These are phyloP conservation scores for Suillus bovinus DNA, from an alignment of 768 basidiomycete species.

Conservation along the genomic window DNA sequence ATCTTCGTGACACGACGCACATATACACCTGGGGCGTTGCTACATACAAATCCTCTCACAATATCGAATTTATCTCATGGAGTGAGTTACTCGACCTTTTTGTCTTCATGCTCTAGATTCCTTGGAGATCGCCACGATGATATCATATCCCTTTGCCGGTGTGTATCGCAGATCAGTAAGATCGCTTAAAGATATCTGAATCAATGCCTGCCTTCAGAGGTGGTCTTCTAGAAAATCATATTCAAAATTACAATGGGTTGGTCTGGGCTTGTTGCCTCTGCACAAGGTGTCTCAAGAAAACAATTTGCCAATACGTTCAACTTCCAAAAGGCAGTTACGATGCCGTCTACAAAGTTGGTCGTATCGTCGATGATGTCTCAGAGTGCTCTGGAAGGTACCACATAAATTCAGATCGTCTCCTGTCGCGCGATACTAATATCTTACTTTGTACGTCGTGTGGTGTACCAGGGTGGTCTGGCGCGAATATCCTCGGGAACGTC, in stretches of 20 bases:
- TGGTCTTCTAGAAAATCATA: neutral
- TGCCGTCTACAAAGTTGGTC: too few relatives aligned
- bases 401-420: too few relatives aligned
- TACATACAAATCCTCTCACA: neutral
- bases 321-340: too few relatives aligned
- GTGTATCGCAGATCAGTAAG: neutral
- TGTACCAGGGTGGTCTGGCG: too few relatives aligned
- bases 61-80: neutral
- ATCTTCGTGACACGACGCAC: neutral
- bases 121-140: neutral
- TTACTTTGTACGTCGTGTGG: too few relatives aligned
- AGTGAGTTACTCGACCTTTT: neutral
- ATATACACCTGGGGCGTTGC: neutral
- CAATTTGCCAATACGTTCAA: neutral
- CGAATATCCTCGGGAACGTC: too few relatives aligned
- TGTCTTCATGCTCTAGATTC: neutral
- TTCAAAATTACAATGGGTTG: neutral
- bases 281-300: neutral
- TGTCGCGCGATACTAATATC: too few relatives aligned
- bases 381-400: too few relatives aligned
- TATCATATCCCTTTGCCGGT: neutral
- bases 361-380: too few relatives aligned
- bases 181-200: neutral
- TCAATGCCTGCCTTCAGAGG: neutral
- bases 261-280: neutral